phyloP scores from a whole-genome alignment of 1,284 basidiomycete species.

The Hemileia vastatrix region DNA sequence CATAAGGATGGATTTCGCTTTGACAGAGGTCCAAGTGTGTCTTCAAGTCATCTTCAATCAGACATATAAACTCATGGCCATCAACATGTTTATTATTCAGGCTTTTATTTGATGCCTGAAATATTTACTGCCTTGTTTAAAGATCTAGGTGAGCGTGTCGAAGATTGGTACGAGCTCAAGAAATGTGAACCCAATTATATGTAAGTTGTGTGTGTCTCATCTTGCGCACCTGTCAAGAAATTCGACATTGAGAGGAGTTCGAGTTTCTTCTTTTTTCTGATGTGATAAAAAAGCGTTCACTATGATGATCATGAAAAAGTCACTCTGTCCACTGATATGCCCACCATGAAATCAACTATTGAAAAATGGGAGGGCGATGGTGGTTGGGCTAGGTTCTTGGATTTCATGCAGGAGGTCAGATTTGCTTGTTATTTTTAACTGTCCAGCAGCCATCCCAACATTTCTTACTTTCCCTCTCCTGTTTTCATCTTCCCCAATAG shows the following conservation, averaged over 20 bases:
- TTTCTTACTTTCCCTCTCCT: not conserved
- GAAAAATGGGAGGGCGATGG: constrained; percentile 50
- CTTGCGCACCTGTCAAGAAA: not conserved
- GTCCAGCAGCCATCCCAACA: not conserved
- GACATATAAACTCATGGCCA: too few species aligned
- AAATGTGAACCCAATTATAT: constrained; percentile 24
- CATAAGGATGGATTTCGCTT: constrained; percentile 47
- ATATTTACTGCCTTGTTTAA: constrained; percentile 21
- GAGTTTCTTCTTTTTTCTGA: not conserved
- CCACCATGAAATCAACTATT: constrained; percentile 47
- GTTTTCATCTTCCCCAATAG: too few species aligned
- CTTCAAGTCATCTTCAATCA: too few species aligned
- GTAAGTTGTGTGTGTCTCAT: constrained; percentile 27
- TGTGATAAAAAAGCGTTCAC: constrained; percentile 39
- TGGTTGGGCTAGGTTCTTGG: constrained; percentile 46
- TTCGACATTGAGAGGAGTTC: too few species aligned
- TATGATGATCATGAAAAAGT: constrained; percentile 49
- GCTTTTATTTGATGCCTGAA: constrained; percentile 24
- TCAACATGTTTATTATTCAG: not conserved
- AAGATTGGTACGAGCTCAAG: constrained; percentile 23
- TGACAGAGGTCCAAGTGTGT: constrained; percentile 22
- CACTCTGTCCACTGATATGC: constrained; percentile 47
- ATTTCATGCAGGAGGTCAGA: constrained; percentile 46
- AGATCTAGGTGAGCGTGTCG: constrained; percentile 19
- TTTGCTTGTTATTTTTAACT: not conserved